These are phyloP conservation scores for Metschnikowia koreensis DNA, from an alignment of 805 yeast genomes.

Conservation along the genomic window DNA sequence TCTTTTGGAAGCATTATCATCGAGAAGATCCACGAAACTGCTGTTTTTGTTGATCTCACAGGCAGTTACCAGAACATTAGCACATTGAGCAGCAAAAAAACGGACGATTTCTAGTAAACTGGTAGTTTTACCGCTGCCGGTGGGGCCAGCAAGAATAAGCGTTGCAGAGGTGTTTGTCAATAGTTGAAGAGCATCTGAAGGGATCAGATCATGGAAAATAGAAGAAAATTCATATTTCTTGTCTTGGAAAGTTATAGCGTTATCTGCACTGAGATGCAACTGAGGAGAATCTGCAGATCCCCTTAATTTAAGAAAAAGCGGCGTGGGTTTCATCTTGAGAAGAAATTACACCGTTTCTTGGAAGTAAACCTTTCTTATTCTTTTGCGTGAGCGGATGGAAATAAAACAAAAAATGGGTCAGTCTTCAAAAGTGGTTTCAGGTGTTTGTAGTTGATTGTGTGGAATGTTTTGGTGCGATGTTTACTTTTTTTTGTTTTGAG, in stretches of 20 bases:
- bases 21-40: conserved; percentile 27
- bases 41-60: conserved; percentile 30
- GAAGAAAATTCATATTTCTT: conserved; percentile 23
- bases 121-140: conserved; percentile 30
- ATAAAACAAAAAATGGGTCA: neutral
- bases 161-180: conserved; percentile 10
- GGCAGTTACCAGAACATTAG: conserved; percentile 21
- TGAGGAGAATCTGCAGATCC: conserved; percentile 12
- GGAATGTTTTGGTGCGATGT: neutral
- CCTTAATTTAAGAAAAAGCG: conserved; percentile 29
- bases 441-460: neutral
- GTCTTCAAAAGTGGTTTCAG: neutral
- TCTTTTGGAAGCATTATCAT: conserved; percentile 8
- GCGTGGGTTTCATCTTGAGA: conserved; percentile 10
- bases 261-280: conserved; percentile 11
- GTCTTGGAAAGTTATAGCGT: conserved; percentile 21
- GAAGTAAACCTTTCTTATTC: no score
- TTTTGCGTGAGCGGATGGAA: neutral
- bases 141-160: conserved; percentile 14
- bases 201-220: conserved; percentile 13
- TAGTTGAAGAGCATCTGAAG: conserved; percentile 3
- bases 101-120: conserved; percentile 21
- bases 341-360: neutral
- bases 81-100: conserved; percentile 11
- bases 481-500: neutral